Conservation (phyloP, 1,139 yeast species). For the Pichia sp. region DNA sequence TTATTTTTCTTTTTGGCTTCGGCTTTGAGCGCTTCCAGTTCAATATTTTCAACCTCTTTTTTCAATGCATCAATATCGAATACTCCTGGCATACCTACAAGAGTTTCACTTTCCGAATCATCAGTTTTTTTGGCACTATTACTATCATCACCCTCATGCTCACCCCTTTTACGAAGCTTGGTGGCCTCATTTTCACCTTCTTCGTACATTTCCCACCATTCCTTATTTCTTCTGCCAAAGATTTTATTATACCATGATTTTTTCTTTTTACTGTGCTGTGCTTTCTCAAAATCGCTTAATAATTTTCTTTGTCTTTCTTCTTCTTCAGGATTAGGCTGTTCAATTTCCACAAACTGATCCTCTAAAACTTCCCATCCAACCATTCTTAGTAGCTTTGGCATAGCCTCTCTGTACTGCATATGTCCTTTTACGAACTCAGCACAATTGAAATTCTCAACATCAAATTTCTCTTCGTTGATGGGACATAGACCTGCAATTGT, state of each 20-base stretch:
- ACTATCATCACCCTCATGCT: background rate
- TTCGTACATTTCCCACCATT: conserved; percentile 81
- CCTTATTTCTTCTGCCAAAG: conserved; percentile 74
- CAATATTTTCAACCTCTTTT: conserved; percentile 45
- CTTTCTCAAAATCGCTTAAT: conserved; percentile 79
- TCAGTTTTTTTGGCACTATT: background rate
- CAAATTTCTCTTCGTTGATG: conserved; percentile 37
- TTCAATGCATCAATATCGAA: conserved; percentile 47
- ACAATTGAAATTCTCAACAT: conserved; percentile 77
- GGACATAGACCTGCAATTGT: conserved; percentile 88
- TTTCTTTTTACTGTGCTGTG: conserved; percentile 51
- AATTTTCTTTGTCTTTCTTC: conserved; percentile 77
- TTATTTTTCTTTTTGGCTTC: conserved; percentile 19
- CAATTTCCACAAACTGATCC: conserved; percentile 93
- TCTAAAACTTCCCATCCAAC: conserved; percentile 78
- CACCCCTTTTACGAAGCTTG: conserved; percentile 20
- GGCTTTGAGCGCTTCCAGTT: conserved; percentile 24
- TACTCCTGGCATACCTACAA: conserved; percentile 18
- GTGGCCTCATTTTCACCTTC: conserved; percentile 33
- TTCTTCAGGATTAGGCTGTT: conserved; percentile 91
- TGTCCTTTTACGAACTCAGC: conserved; percentile 90
- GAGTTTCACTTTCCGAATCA: background rate
- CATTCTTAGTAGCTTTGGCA: conserved; percentile 69
- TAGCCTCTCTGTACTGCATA: conserved; percentile 91
- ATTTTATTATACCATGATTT: conserved; percentile 53